Base-by-base conservation (phyloP, 2,329 filamentous ascomycete genomes). In the Beauveria caledonica region DNA sequence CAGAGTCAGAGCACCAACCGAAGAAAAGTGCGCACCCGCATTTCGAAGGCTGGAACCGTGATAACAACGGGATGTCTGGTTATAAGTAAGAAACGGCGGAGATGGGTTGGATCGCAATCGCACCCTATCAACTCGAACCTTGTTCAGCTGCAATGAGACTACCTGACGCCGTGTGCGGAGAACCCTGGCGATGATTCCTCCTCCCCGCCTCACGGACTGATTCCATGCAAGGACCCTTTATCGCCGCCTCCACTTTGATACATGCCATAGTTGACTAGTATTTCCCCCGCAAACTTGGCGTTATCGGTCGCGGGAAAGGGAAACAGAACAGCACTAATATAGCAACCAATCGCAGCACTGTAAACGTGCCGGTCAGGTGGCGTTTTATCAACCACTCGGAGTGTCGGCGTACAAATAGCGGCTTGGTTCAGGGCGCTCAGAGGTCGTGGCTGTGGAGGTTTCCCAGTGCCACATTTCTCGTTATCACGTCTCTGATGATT, bases 201-300 rank as follows among this genome's bases (percentile, higher is more conserved):
- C 21, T 55, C 4, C 15, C 3, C 17, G 10, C 36, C 17, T 29
- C 8, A 29, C 40, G 29, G 39, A 45, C 52, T 55, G n/a, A 17
- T 45, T 23, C 51, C 29, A 19, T 11, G 15, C 15, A 8, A 8
- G 51, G 36, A 15, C 36, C 17, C 13, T 42, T 42, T 54, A 54
- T 53, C 23, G 23, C 23, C 15, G 17, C 40, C 40, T 55, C 53
- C 53, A 55, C 53, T 55, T 46, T 40, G 40, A 36, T 19, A 25
- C n/a, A 40, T 33, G 3, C n/a, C 33, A n/a, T n/a, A n/a, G n/a
- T 15, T 2, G 11, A 15, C n/a, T n/a, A n/a, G n/a, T 36, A 15
- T 10, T n/a, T 53, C n/a, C 53, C 52, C 53, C 53, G 53, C 53
- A 55, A 46, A 46, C 40, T 54, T 54, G 39, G 23, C 52, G 23